A percentile compares a stretch with the other conserved stretches of the same genome.
These are phyloP conservation scores for Hypoxylon rickii DNA, from an alignment of 495 filamentous ascomycete species.

Conservation along the genomic window DNA sequence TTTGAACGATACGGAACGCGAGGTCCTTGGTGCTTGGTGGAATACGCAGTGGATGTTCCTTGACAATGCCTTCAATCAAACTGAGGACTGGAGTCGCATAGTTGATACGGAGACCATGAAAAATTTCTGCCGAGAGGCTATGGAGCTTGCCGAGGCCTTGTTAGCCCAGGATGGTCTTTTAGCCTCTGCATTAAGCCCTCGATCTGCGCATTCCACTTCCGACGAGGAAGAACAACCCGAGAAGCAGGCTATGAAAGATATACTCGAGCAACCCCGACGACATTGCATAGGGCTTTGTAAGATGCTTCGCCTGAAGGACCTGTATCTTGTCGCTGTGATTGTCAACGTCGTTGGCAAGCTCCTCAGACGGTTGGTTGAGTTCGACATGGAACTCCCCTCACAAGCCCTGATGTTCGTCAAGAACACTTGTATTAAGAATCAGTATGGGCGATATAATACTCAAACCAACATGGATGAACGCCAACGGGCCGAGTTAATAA, in stretches of 20 bases:
- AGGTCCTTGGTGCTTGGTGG: conserved; percentile 77
- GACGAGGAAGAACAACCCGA: conserved; percentile 49
- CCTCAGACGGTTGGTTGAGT: conserved; percentile 70
- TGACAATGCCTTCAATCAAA: conserved; percentile 78
- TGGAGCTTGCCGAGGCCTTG: conserved; percentile 85
- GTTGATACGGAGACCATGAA: conserved; percentile 75
- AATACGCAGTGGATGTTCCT: conserved; percentile 76
- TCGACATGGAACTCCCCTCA: conserved; percentile 67
- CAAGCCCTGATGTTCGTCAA: conserved; percentile 65
- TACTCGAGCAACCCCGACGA: conserved; percentile 64
- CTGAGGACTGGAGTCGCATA: conserved; percentile 75
- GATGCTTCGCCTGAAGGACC: conserved; percentile 83
- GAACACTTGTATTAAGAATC: conserved; percentile 50
- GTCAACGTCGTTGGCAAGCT: conserved; percentile 67
- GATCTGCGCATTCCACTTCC: conserved; percentile 48
- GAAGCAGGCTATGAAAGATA: conserved; percentile 51
- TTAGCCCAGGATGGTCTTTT: conserved; percentile 83
- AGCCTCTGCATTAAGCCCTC: conserved; percentile 62
- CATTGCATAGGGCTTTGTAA: conserved; percentile 72
- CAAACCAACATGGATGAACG: conserved; percentile 74
- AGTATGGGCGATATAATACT: conserved; percentile 50
- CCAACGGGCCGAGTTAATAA: conserved; percentile 81
- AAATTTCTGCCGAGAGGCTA: conserved; percentile 90
- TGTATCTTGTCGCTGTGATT: conserved; percentile 75
- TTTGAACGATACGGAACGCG: conserved; percentile 61